Evolutionary conservation across 306 rosid genomes (phyloP).

Genomic region (Prunus dulcis): DNA sequence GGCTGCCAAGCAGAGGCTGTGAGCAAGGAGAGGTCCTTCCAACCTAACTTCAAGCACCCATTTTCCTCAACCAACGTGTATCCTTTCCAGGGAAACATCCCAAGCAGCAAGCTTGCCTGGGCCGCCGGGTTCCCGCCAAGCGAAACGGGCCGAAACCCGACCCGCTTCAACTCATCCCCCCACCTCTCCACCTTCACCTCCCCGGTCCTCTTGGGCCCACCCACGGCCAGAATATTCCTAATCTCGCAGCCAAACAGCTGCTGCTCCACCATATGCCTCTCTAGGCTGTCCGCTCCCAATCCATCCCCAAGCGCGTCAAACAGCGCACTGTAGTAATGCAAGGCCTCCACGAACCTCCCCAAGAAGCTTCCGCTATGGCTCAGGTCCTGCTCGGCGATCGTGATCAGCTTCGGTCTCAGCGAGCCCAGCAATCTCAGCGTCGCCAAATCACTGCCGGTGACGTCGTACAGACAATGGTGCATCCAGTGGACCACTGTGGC

Average conservation of each 20-base stretch:
- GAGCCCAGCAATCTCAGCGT: slow-evolving; percentile 57
- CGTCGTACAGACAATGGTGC: slow-evolving; percentile 93
- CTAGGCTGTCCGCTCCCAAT: slow-evolving; percentile 51
- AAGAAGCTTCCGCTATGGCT: slow-evolving; percentile 81
- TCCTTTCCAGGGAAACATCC: slow-evolving; percentile 98
- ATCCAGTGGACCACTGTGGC: slow-evolving; percentile 93
- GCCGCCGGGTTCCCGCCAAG: slow-evolving; percentile 92
- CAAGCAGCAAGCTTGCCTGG: slow-evolving; percentile 77
- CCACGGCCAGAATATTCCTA: slow-evolving; percentile 86
- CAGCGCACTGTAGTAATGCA: slow-evolving; percentile 99
- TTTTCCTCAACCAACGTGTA: slow-evolving; percentile 82
- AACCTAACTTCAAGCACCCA: slow-evolving; percentile 81
- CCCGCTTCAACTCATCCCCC: slow-evolving; percentile 78
- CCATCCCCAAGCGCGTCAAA: slow-evolving; percentile 98
- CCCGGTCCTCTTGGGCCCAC: slow-evolving; percentile 93
- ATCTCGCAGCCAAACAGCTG: slow-evolving; percentile 89
- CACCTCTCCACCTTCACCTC: slow-evolving; percentile 82
- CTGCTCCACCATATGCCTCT: slow-evolving; percentile 95
- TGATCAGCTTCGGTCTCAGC: slow-evolving; percentile 74
- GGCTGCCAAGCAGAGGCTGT: slow-evolving; percentile 99
- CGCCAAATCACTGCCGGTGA: slow-evolving; percentile 83
- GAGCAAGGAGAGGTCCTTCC: slow-evolving; percentile 89
- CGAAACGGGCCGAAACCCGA: slow-evolving; percentile 69
- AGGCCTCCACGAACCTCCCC: slow-evolving; percentile 92
- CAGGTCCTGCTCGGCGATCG: slow-evolving; percentile 86